Evolutionary conservation across 176 grass and related monocot species (phyloP), one percentile per base, ranked within the genome.

Genomic region (Coix lacrymajobi): DNA sequence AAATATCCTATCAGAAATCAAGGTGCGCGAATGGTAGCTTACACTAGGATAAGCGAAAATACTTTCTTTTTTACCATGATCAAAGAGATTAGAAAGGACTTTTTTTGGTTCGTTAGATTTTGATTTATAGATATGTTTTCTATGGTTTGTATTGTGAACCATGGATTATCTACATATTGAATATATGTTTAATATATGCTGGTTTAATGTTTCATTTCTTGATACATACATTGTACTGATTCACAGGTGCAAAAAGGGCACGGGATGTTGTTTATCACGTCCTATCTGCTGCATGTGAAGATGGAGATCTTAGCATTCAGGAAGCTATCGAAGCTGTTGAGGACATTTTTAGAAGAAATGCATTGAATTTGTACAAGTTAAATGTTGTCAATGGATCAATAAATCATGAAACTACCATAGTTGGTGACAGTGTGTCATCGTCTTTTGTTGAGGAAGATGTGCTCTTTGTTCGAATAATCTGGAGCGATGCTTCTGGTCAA

Each of bases 401-500:
- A 48, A 33, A 82, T 76, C 77, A 83, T 39, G 73, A 77, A 81
- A 84, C n/a, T 56, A 19, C 48, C 40, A 67, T 73, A 76, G 48
- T 58, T 80, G 33, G 37, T 60, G 39, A 74, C 39, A 87, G 12
- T 39, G 72, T 67, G 40, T 69, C 86, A 13, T 81, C 69, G 64
- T 90, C 72, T 84, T 73, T 45, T 56, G 66, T 73, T 71, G 76
- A 69, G 68, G 72, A 89, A 81, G 86, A 94, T 62, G 62, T 93
- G 28, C 66, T 91, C 49, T 98, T 98, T 83, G 91, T 98, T 78
- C 96, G 96, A 65, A 82, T 98, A 19, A 72, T 95, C 76, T 98
- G 96, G 96, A 79, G 44, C 30, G 96, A 98, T 93, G 73, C 88
- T 83, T 98, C 96, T 73, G 96, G 87, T 68, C 92, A 98, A 95